Percentiles rank a stretch among this genome's conserved stretches.
Conservation (phyloP, 495 filamentous ascomycete species). For the Cetradonia linearis region DNA sequence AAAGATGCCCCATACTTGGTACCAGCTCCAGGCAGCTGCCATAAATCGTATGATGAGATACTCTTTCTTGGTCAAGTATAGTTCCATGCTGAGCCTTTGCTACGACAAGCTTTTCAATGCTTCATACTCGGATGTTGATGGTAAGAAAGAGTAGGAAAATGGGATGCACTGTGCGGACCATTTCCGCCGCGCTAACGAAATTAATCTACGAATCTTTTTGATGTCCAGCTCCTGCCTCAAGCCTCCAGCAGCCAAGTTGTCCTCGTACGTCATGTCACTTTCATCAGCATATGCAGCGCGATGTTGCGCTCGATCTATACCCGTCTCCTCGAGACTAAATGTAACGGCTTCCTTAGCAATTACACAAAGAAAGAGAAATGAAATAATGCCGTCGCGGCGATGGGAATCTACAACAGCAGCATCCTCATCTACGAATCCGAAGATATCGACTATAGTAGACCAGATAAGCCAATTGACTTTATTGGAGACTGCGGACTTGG, state of each 20-base stretch:
- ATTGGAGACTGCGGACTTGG: conserved; percentile 91
- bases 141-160: background rate
- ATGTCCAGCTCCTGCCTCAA: background rate
- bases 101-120: background rate
- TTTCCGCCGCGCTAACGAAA: conserved; percentile 7
- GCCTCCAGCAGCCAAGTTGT: background rate
- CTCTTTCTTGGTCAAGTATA: conserved; percentile 17
- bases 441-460: conserved; percentile 87
- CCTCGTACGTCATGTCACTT: conserved; percentile 15
- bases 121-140: background rate
- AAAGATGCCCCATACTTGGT: conserved; percentile 8
- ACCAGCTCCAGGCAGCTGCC: conserved; percentile 8
- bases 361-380: conserved; percentile 18
- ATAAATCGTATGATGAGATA: conserved; percentile 13
- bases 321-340: conserved; percentile 9
- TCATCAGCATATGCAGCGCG: conserved; percentile 13
- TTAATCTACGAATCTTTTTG: background rate
- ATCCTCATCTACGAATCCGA: conserved; percentile 53
- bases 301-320: conserved; percentile 17
- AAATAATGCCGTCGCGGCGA: conserved; percentile 38
- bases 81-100: conserved; percentile 6
- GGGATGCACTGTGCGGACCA: background rate
- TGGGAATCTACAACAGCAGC: conserved; percentile 64
- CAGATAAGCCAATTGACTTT: conserved; percentile 97
- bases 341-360: conserved; percentile 7